These are phyloP conservation scores for Epichloe bromicola DNA, from an alignment of 2,329 filamentous ascomycete species.

Conservation along the genomic window DNA sequence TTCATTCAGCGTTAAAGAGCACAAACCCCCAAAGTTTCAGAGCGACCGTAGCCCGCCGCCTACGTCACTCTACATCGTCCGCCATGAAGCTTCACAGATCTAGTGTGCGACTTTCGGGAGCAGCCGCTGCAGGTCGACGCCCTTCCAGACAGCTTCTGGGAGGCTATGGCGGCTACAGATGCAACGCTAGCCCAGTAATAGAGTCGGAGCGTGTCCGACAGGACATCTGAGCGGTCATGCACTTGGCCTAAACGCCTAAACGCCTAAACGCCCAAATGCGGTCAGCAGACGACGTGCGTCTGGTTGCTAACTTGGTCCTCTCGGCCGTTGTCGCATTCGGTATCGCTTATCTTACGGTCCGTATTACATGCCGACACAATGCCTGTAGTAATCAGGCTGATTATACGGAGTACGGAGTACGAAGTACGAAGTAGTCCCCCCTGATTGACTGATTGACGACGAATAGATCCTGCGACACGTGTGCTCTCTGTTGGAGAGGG, in stretches of 20 bases:
- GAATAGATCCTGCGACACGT: too few species aligned
- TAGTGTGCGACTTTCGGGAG: background rate
- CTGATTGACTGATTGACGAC: too few species aligned
- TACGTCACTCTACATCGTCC: background rate
- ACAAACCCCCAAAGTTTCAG: too few species aligned
- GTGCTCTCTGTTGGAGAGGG: too few species aligned
- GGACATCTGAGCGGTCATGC: background rate
- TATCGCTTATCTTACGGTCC: background rate
- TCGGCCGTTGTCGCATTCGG: background rate
- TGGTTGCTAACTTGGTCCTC: background rate
- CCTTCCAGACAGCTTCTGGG: background rate
- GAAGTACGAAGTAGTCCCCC: too few species aligned
- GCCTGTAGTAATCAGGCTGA: too few species aligned
- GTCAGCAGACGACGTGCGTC: background rate
- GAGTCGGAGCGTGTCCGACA: background rate
- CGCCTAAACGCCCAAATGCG: background rate
- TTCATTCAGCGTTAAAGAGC: background rate
- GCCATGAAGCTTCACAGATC: background rate
- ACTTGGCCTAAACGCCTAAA: background rate
- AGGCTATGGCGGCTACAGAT: background rate
- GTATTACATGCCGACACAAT: background rate
- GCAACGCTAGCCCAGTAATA: background rate
- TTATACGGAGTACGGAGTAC: too few species aligned
- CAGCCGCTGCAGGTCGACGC: background rate
- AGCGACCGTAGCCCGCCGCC: background rate